A percentile compares a stretch with the other conserved stretches of the same genome.
These are phyloP conservation scores for Mortierella sp. DNA, from an alignment of 371 early-diverging fungal species.

Conservation along the genomic window DNA sequence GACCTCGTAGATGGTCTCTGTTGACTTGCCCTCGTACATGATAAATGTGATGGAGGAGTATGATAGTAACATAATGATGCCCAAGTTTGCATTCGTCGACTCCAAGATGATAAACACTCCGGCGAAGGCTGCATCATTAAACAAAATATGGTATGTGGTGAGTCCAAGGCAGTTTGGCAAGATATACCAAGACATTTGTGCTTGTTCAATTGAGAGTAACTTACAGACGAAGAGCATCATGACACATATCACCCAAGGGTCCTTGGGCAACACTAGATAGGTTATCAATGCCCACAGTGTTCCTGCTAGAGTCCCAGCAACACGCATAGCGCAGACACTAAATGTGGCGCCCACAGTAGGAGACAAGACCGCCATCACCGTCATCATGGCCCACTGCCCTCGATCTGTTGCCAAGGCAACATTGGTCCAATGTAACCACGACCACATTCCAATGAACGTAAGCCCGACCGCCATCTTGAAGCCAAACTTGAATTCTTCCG, in stretches of 20 bases:
- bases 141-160: not conserved
- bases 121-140: conserved; percentile 48
- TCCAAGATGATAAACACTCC: conserved; percentile 37
- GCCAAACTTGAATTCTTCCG: conserved; percentile 66
- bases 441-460: conserved; percentile 57
- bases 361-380: conserved; percentile 68
- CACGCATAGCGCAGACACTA: conserved; percentile 63
- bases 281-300: conserved; percentile 64
- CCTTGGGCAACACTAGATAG: conserved; percentile 56
- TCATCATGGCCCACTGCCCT: conserved; percentile 69
- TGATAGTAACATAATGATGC: conserved; percentile 44
- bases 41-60: conserved; percentile 44
- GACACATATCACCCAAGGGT: conserved; percentile 62
- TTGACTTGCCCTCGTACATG: conserved; percentile 25
- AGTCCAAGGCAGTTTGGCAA: not conserved
- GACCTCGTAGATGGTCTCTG: conserved; percentile 39
- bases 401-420: conserved; percentile 57
- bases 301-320: conserved; percentile 66
- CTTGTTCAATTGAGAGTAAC: not conserved
- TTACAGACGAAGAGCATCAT: conserved; percentile 68
- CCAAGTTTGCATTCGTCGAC: conserved; percentile 37
- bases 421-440: conserved; percentile 59
- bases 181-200: not conserved
- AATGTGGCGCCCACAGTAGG: conserved; percentile 71
- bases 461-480: conserved; percentile 69